Base-by-base conservation (phyloP, 495 filamentous ascomycete species). In the Penicillium crystallinum region DNA sequence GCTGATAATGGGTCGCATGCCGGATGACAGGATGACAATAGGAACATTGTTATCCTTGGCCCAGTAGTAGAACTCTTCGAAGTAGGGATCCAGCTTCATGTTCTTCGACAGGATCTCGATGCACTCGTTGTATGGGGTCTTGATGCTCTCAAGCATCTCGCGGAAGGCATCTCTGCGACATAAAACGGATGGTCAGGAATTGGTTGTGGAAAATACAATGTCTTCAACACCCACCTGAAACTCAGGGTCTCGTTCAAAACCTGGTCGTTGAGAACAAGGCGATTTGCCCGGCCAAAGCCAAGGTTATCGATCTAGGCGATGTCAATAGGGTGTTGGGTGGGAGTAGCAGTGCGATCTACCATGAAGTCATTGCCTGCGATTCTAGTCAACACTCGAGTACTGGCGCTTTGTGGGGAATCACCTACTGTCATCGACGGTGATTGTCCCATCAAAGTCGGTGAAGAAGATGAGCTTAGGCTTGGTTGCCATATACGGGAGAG, bases 361-460 rank as follows among this genome's bases (percentile, higher is more conserved):
- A 97, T 77, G 70, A 78, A 93, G 76, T 97, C 91, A 77, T 97
- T 97, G 81, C 86, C 82, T 86, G 42, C 11, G 18, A 49, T 45
- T 17, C 35, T 17, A n/a, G 49, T 70, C 52, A 67, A 61, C 62
- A 53, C 25, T 34, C 15, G n/a, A 37, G 31, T 37, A 37, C 33
- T 33, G 2, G 18, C 34, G 15, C 3, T 18, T 30, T 30, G 23
- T 19, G 29, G 31, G 35, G 31, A 40, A 27, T 31, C 27, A 74
- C 81, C 67, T 58, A 83, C 84, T 92, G 72, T 96, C 90, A 58
- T 87, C 80, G 50, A 88, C 74, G 27, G 91, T 97, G 61, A 97
- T 93, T 29, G 93, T 97, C 46, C 92, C 92, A 64, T 97, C 92
- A 57, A 97, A 97, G 69, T 97, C 92, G 35, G 91, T 92, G 76